A percentile compares a stretch with the other conserved stretches of the same genome.
These are phyloP conservation scores for Nakazawaea ernobii DNA, from an alignment of 805 yeast species.

Conservation along the genomic window DNA sequence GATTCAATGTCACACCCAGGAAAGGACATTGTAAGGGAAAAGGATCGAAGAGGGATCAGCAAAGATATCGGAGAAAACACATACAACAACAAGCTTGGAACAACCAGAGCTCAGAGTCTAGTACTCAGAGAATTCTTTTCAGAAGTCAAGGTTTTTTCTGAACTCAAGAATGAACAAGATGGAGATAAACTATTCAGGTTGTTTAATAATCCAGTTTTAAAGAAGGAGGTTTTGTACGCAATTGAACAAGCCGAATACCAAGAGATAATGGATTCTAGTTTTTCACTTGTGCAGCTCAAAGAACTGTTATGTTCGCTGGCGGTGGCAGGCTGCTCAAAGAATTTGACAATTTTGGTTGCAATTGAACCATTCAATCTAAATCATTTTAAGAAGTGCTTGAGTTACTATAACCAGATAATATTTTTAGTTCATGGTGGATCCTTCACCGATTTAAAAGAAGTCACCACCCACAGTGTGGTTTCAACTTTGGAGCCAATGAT, in stretches of 20 bases:
- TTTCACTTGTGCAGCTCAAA: not conserved
- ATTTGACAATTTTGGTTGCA: not conserved
- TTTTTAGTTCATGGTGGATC: constrained; percentile 13
- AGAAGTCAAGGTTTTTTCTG: not conserved
- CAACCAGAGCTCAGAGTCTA: too few relatives aligned
- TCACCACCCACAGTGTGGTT: constrained; percentile 15
- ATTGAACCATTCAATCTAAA: not conserved
- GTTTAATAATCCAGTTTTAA: not conserved
- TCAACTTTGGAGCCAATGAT: constrained; percentile 18
- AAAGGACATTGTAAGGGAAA: too few relatives aligned
- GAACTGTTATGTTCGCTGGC: not conserved
- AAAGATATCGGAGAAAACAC: too few relatives aligned
- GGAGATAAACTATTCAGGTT: not conserved
- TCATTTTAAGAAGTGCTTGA: not conserved
- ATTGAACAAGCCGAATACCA: not conserved
- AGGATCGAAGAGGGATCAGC: too few relatives aligned
- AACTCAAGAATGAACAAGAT: not conserved
- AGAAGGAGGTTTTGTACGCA: not conserved
- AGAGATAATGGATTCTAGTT: not conserved
- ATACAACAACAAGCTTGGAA: too few relatives aligned
- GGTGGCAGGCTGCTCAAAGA: not conserved
- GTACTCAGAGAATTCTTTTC: not conserved
- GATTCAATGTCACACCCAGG: too few relatives aligned
- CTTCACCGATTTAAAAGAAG: constrained; percentile 19
- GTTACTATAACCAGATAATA: not conserved